phyloP scores from a whole-genome alignment of 305 asterid genomes.

The Solanum hybrid region DNA sequence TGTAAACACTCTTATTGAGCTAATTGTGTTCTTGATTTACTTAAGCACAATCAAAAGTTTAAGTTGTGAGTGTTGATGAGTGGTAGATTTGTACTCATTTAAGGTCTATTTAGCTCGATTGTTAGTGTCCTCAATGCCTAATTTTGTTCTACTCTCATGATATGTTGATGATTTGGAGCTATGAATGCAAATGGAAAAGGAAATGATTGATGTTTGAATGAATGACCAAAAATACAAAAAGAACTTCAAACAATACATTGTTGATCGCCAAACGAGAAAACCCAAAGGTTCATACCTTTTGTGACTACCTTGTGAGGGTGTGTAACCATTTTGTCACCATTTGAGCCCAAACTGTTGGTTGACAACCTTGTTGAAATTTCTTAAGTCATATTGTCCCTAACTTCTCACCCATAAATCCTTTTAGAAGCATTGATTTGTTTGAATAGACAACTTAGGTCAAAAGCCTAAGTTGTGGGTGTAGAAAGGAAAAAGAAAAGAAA shows the following conservation, averaged over 20 bases:
- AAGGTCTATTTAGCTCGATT: too few relatives aligned
- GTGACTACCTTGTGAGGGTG: neutral
- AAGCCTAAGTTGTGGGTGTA: neutral
- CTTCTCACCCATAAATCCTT: neutral
- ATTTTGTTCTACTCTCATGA: neutral
- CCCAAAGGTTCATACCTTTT: neutral
- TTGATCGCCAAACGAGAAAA: neutral
- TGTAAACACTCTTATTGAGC: too few relatives aligned
- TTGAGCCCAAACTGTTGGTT: neutral
- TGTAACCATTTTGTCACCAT: neutral
- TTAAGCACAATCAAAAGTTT: neutral
- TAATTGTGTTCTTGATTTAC: neutral
- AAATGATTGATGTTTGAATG: neutral
- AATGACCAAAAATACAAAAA: neutral
- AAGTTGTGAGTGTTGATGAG: neutral
- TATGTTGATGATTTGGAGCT: neutral
- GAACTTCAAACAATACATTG: neutral
- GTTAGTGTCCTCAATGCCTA: neutral
- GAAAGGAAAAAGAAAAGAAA: neutral
- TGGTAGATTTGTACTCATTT: neutral
- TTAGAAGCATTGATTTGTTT: neutral
- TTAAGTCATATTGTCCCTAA: neutral
- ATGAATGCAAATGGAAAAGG: neutral
- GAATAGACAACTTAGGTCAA: neutral
- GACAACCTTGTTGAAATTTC: neutral